Percentiles rank a stretch among this genome's conserved stretches.
Conservation (phyloP, 2,329 filamentous ascomycete genomes). For the Stachybotrys elegans region DNA sequence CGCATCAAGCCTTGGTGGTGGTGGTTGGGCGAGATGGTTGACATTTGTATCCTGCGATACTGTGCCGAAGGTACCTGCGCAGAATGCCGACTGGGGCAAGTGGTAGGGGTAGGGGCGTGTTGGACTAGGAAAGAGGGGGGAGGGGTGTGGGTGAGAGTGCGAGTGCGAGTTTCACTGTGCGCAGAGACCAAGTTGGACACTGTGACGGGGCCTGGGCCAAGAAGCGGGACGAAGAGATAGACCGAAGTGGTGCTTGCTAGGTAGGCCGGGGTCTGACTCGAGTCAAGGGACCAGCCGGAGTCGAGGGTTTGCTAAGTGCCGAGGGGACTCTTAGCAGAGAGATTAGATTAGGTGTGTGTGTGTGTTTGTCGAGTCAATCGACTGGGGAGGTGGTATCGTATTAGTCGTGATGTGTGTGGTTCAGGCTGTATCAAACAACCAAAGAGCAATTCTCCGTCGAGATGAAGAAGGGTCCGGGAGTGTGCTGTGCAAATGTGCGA, state of each 20-base stretch:
- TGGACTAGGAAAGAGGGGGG: constrained; percentile 11
- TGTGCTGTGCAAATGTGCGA: not conserved
- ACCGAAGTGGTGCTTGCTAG: too few relatives aligned
- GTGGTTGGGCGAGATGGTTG: constrained; percentile 59
- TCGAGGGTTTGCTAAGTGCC: too few relatives aligned
- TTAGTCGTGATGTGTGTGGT: constrained; percentile 17
- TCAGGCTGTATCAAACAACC: constrained; percentile 22
- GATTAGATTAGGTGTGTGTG: constrained; percentile 28
- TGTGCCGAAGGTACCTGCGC: constrained; percentile 24
- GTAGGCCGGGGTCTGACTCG: constrained; percentile 13
- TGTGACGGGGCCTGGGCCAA: constrained; percentile 19
- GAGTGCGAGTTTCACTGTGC: constrained; percentile 2
- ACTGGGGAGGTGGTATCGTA: constrained; percentile 13
- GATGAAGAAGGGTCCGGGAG: too few relatives aligned
- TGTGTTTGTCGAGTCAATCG: constrained; percentile 15
- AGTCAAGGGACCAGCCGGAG: constrained; percentile 17
- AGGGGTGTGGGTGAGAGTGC: constrained; percentile 18
- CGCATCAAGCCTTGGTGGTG: constrained; percentile 44
- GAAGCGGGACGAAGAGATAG: constrained; percentile 21
- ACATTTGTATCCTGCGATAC: constrained; percentile 50
- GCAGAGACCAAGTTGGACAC: too few relatives aligned
- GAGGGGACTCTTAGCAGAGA: constrained; percentile 14
- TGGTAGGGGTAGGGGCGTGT: constrained; percentile 20
- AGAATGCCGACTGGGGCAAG: constrained; percentile 17
- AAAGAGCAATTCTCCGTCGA: constrained; percentile 8